A percentile compares a stretch with the other conserved stretches of the same genome.
Evolutionary conservation across 2,329 filamentous ascomycete genomes (phyloP).

Genomic region (Penicillium sp.): DNA sequence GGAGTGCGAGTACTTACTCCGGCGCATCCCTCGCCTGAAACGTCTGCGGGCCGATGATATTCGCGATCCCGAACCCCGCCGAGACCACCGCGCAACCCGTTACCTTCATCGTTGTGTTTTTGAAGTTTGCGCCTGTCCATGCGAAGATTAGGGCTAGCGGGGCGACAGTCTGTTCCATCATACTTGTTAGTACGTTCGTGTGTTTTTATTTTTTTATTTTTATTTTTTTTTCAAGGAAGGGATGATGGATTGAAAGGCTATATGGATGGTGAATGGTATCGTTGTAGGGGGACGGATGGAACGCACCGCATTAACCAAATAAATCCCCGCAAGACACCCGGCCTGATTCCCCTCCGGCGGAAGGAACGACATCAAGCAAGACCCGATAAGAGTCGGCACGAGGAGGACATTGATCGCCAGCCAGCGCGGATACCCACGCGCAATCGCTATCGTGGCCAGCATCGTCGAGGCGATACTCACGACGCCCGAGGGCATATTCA

Average conservation of each 20-base stretch:
- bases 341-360: constrained; percentile 43
- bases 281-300: too few species aligned
- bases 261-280: too few species aligned
- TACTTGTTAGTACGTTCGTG: constrained; percentile 19
- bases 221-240: neutral
- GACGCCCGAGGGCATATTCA: constrained; percentile 52
- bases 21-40: constrained; percentile 52
- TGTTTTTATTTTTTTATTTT: too few species aligned
- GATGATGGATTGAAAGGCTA: too few species aligned
- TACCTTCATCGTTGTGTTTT: constrained; percentile 52
- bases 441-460: constrained; percentile 44
- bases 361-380: constrained; percentile 43
- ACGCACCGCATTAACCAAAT: constrained; percentile 40
- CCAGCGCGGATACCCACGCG: constrained; percentile 46
- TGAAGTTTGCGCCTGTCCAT: constrained; percentile 53
- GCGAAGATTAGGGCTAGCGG: constrained; percentile 48
- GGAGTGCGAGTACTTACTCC: constrained; percentile 27
- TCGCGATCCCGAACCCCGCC: constrained; percentile 47
- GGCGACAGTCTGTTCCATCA: constrained; percentile 40
- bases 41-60: constrained; percentile 46
- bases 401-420: constrained; percentile 48
- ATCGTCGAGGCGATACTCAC: constrained; percentile 47
- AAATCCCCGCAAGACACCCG: constrained; percentile 49
- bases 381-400: constrained; percentile 52
- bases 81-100: constrained; percentile 51